phyloP scores from a whole-genome alignment of 1,284 basidiomycete species.

The Clitocybe nebularis region DNA sequence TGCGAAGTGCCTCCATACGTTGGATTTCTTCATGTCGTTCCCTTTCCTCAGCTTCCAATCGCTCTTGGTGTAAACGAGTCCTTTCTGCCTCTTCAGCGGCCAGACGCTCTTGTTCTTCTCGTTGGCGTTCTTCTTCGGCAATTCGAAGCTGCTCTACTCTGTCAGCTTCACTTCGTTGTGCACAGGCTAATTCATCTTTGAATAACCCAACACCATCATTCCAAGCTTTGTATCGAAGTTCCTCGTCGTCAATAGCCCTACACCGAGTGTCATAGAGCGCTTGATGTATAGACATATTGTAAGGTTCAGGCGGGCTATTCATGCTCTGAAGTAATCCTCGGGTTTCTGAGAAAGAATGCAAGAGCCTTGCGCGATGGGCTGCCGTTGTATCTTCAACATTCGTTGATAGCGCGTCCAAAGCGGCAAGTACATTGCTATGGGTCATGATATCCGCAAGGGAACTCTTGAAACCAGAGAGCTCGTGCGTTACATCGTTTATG shows the following conservation, averaged over 20 bases:
- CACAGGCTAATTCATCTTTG: slow-evolving; percentile 30
- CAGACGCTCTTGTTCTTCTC: slow-evolving; percentile 23
- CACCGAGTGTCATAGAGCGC: slow-evolving; percentile 43
- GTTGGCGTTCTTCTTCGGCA: slow-evolving; percentile 29
- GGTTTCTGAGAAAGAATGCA: slow-evolving; percentile 46
- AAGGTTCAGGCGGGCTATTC: slow-evolving; percentile 36
- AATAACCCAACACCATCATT: slow-evolving; percentile 38
- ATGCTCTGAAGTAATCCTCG: slow-evolving; percentile 50
- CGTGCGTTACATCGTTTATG: slow-evolving; percentile 36
- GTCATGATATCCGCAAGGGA: slow-evolving; percentile 22
- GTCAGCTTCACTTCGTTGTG: slow-evolving; percentile 30
- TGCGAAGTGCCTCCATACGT: slow-evolving; percentile 17
- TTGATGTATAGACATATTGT: slow-evolving; percentile 39
- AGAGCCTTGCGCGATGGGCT: slow-evolving; percentile 34
- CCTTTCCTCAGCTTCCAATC: slow-evolving; percentile 24
- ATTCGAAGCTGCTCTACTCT: slow-evolving; percentile 30
- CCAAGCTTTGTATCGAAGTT: slow-evolving; percentile 47
- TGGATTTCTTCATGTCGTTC: slow-evolving; percentile 24
- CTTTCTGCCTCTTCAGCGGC: slow-evolving; percentile 21
- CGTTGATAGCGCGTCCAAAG: slow-evolving; percentile 32
- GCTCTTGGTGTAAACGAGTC: slow-evolving; percentile 23
- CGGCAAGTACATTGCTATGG: slow-evolving; percentile 20
- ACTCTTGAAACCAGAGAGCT: slow-evolving; percentile 31
- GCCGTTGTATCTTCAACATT: slow-evolving; percentile 34
- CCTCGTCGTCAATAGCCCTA: slow-evolving; percentile 44